Conservation (phyloP, 2,329 filamentous ascomycete species). For the Incumbomyces delicatus region DNA sequence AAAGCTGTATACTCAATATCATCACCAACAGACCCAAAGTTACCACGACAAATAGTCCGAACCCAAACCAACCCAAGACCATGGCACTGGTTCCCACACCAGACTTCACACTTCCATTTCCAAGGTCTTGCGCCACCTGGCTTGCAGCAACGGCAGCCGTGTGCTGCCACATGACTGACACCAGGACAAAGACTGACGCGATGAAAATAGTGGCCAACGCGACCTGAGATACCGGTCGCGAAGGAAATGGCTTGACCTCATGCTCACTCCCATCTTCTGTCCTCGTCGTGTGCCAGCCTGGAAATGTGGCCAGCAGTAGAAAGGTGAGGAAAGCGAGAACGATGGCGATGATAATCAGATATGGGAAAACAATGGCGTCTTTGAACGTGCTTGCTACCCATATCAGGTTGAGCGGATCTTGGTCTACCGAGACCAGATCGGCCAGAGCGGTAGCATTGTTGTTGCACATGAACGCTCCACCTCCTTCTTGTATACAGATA, state of each 20-base stretch:
- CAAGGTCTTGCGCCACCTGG: constrained; percentile 84
- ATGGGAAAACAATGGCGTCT: constrained; percentile 96
- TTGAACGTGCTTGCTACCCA: constrained; percentile 98
- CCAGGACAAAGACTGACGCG: constrained; percentile 55
- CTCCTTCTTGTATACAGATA: constrained; percentile 88
- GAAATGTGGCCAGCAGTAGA: constrained; percentile 89
- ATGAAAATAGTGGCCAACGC: constrained; percentile 85
- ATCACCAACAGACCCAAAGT: constrained; percentile 91
- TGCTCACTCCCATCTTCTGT: constrained; percentile 72
- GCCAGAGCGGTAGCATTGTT: constrained; percentile 93
- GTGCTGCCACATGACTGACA: constrained; percentile 57
- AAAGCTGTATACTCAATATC: constrained; percentile 82
- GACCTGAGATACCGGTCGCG: constrained; percentile 81
- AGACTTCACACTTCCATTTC: constrained; percentile 75
- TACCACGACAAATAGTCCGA: constrained; percentile 84
- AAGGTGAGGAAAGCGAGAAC: constrained; percentile 96
- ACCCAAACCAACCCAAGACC: constrained; percentile 96
- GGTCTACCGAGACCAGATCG: constrained; percentile 76
- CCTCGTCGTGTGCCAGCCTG: constrained; percentile 90
- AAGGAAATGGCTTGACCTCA: constrained; percentile 90
- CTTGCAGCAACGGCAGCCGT: constrained; percentile 93
- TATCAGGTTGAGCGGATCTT: constrained; percentile 92
- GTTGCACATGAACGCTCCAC: constrained; percentile 85
- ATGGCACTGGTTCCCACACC: constrained; percentile 92
- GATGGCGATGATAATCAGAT: constrained; percentile 93